Evolutionary conservation across 1,284 basidiomycete genomes (phyloP).

Genomic region (Pseudozyma tsukubaensis): DNA sequence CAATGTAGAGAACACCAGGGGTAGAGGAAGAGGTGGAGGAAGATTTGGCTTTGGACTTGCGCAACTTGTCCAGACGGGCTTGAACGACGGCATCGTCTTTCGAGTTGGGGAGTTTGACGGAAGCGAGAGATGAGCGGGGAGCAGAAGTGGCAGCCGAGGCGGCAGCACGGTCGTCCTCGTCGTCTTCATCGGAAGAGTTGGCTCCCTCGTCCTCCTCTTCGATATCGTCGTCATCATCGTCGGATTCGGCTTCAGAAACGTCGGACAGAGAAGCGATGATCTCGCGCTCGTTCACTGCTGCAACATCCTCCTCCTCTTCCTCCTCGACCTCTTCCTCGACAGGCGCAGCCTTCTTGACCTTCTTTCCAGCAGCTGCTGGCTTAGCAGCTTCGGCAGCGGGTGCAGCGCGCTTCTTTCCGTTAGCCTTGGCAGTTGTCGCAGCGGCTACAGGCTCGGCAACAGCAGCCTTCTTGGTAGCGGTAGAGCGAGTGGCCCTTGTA

Average conservation of each 20-base stretch:
- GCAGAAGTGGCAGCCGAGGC: slow-evolving; percentile 4
- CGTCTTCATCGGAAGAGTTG: slow-evolving; percentile 60
- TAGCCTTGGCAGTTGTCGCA: slow-evolving; percentile 19
- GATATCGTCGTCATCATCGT: slow-evolving; percentile 23
- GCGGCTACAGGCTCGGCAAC: slow-evolving; percentile 1
- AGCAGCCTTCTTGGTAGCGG: slow-evolving; percentile 4
- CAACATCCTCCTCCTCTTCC: slow-evolving; percentile 24
- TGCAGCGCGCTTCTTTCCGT: slow-evolving; percentile 34
- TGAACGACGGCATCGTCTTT: slow-evolving; percentile 62
- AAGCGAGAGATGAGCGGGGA: slow-evolving; percentile 33
- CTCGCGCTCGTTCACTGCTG: slow-evolving; percentile 30
- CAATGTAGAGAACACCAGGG: slow-evolving; percentile 87
- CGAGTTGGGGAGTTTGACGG: slow-evolving; percentile 60
- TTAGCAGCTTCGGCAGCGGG: slow-evolving; percentile 10
- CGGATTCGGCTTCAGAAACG: slow-evolving; percentile 35
- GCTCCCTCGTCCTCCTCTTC: slow-evolving; percentile 31
- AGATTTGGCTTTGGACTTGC: slow-evolving; percentile 29
- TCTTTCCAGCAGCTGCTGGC: slow-evolving; percentile 13
- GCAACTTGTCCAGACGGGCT: slow-evolving; percentile 57
- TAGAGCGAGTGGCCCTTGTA: background rate
- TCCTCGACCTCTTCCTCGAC: slow-evolving; percentile 1
- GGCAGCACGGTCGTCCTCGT: slow-evolving; percentile 52
- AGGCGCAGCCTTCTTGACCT: slow-evolving; percentile 16
- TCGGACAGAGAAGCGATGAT: slow-evolving; percentile 44
- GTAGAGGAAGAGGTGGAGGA: slow-evolving; percentile 15